Percentiles rank a stretch among this genome's conserved stretches.
phyloP scores from a whole-genome alignment of 331 rosid species.

The Spiraea crenata region DNA sequence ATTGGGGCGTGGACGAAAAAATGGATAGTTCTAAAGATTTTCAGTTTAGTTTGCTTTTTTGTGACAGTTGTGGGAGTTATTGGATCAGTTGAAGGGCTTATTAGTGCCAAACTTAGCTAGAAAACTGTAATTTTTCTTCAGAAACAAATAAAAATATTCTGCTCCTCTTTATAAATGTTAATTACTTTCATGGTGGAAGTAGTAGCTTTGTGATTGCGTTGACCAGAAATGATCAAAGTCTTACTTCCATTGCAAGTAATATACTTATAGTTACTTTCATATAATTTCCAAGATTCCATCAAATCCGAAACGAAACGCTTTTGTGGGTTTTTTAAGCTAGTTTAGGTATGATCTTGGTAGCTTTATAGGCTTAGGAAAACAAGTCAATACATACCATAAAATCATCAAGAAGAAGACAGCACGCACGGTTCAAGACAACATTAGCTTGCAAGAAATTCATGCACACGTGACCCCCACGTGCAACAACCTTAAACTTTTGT shows the following conservation, averaged over 20 bases:
- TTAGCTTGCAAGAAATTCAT: not conserved
- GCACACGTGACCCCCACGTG: constrained; percentile 23
- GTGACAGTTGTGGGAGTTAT: constrained; percentile 47
- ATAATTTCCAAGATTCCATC: too few relatives aligned
- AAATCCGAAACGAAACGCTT: not conserved
- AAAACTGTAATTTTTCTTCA: not conserved
- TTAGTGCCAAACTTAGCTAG: constrained; percentile 48
- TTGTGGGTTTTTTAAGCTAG: not conserved
- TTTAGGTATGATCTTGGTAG: constrained; percentile 8
- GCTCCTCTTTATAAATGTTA: too few relatives aligned
- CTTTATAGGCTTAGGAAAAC: not conserved
- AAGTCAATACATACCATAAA: too few relatives aligned
- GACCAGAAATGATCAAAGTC: not conserved
- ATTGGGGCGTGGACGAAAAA: constrained; percentile 58
- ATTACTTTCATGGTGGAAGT: not conserved
- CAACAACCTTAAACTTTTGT: constrained; percentile 27
- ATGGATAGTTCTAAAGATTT: constrained; percentile 57
- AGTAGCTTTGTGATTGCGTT: not conserved
- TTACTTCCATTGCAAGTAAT: too few relatives aligned
- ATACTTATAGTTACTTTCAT: too few relatives aligned
- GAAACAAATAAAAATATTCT: not conserved
- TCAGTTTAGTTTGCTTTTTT: constrained; percentile 65
- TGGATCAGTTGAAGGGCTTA: constrained; percentile 73
- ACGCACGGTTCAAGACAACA: not conserved
- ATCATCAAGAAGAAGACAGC: too few relatives aligned